Base-by-base conservation (phyloP, 768 basidiomycete genomes). In the Rhodosporidiobolus sp. region DNA sequence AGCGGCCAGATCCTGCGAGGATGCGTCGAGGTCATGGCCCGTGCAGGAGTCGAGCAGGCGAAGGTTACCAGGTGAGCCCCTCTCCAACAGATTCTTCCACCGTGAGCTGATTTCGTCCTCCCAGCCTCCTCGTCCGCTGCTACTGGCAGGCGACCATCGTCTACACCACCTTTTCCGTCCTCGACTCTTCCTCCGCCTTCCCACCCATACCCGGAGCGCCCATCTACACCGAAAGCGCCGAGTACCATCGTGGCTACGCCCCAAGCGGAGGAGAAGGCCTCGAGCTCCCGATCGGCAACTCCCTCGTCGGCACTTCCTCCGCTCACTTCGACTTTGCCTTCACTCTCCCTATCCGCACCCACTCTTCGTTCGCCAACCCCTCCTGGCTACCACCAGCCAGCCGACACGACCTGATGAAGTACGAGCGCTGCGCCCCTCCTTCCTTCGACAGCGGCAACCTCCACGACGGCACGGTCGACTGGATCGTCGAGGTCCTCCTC, bases 191-290 rank as follows among this genome's bases (percentile, higher is more conserved):
- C 54, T 55, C 16, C 50, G 7, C 50, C 24, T 12, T 32, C 16
- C 30, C 28, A 10, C 11, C 54, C 2, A 2, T n/a, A 14, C 54
- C 54, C 10, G 30, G 54, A 28, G 14, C 28, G 7, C 30, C 54
- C 54, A 19, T 30, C 54, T 55, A 55, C 17, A 19, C 28, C 30
- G 54, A 55, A 12, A n/a, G 11, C 12, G 54, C 54, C 26, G 54
- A 55, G 30, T 55, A 55, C 54, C 54, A 55, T 17, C 54, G 54
- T 5, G 54, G 54, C 28, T 55, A 55, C 54, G 54, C 54, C 12
- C 38, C 38, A 14, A 48, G 10, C 4, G 46, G 20, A 5, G 46
- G 46, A 5, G 46, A 48, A 17, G 46, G 46, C 20, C 46, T 48
- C 46, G 46, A 48, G 10, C 28, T 28, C n/a, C 26, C 54, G 3